phyloP scores from a whole-genome alignment of 495 filamentous ascomycete species.

The Tuber melanosporum region DNA sequence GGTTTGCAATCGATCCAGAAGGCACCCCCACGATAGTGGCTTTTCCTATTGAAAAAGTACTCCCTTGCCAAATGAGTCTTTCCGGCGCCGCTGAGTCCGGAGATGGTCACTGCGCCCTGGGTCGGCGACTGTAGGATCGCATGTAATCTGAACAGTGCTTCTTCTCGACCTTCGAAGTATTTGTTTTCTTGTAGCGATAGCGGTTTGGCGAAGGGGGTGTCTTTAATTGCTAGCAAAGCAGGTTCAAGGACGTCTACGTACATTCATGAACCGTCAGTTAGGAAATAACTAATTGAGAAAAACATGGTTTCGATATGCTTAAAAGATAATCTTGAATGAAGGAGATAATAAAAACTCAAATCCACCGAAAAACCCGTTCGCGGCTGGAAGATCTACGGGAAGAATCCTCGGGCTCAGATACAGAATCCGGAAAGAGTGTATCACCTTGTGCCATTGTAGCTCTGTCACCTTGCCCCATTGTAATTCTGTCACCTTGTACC shows the following conservation, averaged over 20 bases:
- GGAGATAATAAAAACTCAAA: background rate
- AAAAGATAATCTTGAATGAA: background rate
- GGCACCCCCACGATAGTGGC: constrained; percentile 64
- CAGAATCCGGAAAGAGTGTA: constrained; percentile 25
- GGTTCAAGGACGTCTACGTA: background rate
- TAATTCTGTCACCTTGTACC: constrained; percentile 8
- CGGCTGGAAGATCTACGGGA: background rate
- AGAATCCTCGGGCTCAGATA: constrained; percentile 24
- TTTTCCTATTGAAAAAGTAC: constrained; percentile 64
- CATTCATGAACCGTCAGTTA: constrained; percentile 13
- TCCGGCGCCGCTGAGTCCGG: constrained; percentile 67
- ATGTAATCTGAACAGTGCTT: constrained; percentile 63
- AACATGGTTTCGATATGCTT: background rate
- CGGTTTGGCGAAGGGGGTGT: constrained; percentile 61
- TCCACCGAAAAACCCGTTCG: background rate
- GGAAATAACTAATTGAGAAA: background rate
- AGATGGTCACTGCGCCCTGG: constrained; percentile 61
- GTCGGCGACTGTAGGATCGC: constrained; percentile 59
- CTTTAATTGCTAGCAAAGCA: constrained; percentile 20
- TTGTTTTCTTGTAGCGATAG: constrained; percentile 71
- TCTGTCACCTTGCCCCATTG: constrained; percentile 12
- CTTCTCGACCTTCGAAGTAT: constrained; percentile 66
- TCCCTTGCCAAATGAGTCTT: constrained; percentile 78
- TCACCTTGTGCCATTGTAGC: constrained; percentile 20
- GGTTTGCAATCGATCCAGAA: constrained; percentile 75